Evolutionary conservation across 2,329 filamentous ascomycete species (phyloP).

Genomic region (Gaeumannomyces sp.): DNA sequence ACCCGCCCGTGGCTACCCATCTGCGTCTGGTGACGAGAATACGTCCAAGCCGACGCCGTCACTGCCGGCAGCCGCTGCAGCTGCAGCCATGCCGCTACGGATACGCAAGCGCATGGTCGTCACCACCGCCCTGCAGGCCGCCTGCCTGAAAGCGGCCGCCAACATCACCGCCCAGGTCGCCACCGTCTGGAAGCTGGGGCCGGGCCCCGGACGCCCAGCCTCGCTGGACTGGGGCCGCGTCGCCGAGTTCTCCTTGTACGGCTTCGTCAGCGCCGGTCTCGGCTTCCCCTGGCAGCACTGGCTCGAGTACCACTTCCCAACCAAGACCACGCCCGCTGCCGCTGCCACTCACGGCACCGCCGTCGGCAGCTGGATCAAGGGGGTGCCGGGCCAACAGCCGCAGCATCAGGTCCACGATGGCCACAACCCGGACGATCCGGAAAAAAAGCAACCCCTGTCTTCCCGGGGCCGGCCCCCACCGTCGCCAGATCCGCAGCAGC

Average conservation of each 20-base stretch:
- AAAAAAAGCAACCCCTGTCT: slow-evolving; percentile 4
- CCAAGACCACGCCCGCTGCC: slow-evolving; percentile 7
- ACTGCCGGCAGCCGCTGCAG: not conserved
- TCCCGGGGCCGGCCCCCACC: not conserved
- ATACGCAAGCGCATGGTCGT: slow-evolving; percentile 6
- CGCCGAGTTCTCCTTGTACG: slow-evolving; percentile 21
- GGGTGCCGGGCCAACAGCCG: not conserved
- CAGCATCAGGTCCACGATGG: slow-evolving; percentile 2
- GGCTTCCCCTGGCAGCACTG: slow-evolving; percentile 20
- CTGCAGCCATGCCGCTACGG: slow-evolving; percentile 6
- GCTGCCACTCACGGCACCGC: not conserved
- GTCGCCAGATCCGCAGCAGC: not conserved
- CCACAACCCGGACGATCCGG: slow-evolving; percentile 9
- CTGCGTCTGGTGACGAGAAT: not conserved
- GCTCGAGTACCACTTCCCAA: slow-evolving; percentile 20
- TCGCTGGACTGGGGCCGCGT: slow-evolving; percentile 18
- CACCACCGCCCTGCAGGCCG: slow-evolving; percentile 13
- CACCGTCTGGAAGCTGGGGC: slow-evolving; percentile 15
- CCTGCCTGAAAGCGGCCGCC: slow-evolving; percentile 16
- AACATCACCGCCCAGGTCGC: slow-evolving; percentile 17
- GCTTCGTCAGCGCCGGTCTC: slow-evolving; percentile 20
- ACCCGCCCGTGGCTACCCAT: not conserved
- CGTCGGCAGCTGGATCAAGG: slow-evolving; percentile 2
- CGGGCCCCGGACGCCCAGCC: not conserved
- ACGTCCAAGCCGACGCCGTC: not conserved